Evolutionary conservation across 2,329 filamentous ascomycete genomes (phyloP).

Genomic region (Purpureocillium takamizusanense): DNA sequence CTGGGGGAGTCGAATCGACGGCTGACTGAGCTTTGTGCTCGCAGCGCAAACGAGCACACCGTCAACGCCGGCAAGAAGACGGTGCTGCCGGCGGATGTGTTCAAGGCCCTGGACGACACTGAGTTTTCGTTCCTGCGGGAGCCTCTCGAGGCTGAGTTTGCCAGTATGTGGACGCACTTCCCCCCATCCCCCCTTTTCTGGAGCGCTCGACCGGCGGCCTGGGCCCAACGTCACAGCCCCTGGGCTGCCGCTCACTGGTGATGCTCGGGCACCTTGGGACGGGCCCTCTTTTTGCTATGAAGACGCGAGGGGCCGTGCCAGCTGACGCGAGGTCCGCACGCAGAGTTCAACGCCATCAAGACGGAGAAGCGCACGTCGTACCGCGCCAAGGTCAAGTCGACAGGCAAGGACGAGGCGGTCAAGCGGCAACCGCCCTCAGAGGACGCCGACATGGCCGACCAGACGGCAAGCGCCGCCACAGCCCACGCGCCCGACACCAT

Average conservation of each 20-base stretch:
- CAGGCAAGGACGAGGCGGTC: slow-evolving; percentile 40
- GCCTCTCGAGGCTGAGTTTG: slow-evolving; percentile 65
- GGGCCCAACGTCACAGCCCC: no score
- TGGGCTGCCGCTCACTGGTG: no score
- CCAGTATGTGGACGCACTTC: slow-evolving; percentile 43
- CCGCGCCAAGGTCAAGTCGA: slow-evolving; percentile 49
- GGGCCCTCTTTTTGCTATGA: no score
- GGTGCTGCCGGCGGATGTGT: slow-evolving; percentile 65
- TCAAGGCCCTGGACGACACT: slow-evolving; percentile 66
- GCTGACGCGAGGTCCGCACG: no score
- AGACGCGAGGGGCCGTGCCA: no score
- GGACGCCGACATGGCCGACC: slow-evolving; percentile 28
- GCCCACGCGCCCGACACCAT: slow-evolving; percentile 20
- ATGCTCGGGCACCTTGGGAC: no score
- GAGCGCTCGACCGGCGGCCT: neutral
- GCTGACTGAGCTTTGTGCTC: neutral
- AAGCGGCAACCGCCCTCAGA: slow-evolving; percentile 5
- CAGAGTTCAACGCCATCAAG: slow-evolving; percentile 66
- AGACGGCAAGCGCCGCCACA: slow-evolving; percentile 7
- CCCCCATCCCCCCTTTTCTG: neutral
- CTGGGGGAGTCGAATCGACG: neutral
- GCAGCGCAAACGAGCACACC: slow-evolving; percentile 66
- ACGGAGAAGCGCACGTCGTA: slow-evolving; percentile 67
- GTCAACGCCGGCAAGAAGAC: slow-evolving; percentile 63
- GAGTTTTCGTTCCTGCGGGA: slow-evolving; percentile 66